Evolutionary conservation across 192 early-diverging fungal genomes (phyloP).

Genomic region (Pecoramyces ruminantium): DNA sequence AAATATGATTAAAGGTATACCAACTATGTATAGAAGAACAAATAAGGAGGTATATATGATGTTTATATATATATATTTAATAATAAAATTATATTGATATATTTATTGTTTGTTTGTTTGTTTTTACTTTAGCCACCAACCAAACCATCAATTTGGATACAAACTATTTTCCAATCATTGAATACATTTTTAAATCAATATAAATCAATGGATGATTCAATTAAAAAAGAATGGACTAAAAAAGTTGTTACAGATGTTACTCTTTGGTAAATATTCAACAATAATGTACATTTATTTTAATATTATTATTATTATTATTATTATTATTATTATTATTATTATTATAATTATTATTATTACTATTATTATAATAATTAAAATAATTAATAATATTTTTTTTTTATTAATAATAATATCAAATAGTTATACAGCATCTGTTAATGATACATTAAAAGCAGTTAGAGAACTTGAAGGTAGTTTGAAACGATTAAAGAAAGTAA

Average conservation of each 20-base stretch:
- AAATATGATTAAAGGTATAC: not conserved
- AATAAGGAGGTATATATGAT: not conserved
- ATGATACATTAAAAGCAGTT: constrained; percentile 13
- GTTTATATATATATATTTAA: not conserved
- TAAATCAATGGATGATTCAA: not conserved
- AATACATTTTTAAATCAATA: not conserved
- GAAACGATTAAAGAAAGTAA: constrained; percentile 13
- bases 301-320: not conserved
- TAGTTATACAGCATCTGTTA: constrained; percentile 15
- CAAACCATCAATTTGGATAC: not conserved
- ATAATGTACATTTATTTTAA: not conserved
- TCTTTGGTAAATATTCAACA: not conserved
- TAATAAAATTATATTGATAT: too few species aligned
- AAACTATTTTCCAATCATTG: not conserved
- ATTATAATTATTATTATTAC: too few species aligned
- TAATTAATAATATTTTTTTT: too few species aligned
- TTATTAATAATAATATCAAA: too few species aligned
- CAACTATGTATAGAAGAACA: not conserved
- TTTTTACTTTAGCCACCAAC: not conserved
- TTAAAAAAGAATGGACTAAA: not conserved
- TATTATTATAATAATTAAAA: too few species aligned
- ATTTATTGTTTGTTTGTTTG: not conserved
- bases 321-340: too few species aligned
- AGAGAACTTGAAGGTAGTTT: constrained; percentile 23
- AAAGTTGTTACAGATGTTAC: not conserved